A percentile compares a stretch with the other conserved stretches of the same genome.
phyloP scores from a whole-genome alignment of 441 rosid genomes.

The Croton setiger region DNA sequence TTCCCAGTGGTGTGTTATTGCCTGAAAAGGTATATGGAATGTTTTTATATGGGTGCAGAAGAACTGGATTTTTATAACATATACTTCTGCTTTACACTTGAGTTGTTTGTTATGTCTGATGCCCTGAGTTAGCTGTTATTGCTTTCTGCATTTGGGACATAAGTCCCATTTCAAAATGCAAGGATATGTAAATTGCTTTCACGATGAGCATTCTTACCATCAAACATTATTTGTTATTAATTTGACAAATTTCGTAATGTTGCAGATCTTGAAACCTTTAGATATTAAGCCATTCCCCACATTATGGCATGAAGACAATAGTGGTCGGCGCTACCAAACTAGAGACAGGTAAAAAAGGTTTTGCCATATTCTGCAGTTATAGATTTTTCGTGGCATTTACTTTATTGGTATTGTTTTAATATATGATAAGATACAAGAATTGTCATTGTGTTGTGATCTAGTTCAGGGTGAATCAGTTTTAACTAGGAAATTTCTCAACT shows the following conservation, averaged over 20 bases:
- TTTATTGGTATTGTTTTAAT: background rate
- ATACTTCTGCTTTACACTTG: background rate
- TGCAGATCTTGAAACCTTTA: slow-evolving; percentile 62
- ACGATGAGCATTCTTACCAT: background rate
- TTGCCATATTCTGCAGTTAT: background rate
- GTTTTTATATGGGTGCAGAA: slow-evolving; percentile 2
- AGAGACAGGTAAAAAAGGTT: slow-evolving; percentile 67
- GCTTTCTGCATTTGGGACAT: background rate
- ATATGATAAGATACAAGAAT: too few species aligned
- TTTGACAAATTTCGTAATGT: slow-evolving; percentile 7
- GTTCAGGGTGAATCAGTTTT: too few species aligned
- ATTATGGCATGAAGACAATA: slow-evolving; percentile 91
- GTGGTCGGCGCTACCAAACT: slow-evolving; percentile 65
- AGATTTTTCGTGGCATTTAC: background rate
- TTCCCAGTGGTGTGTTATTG: slow-evolving; percentile 59
- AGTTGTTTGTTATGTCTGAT: background rate
- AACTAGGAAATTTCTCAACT: too few species aligned
- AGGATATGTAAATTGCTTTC: background rate
- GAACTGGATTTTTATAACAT: background rate
- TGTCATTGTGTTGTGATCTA: too few species aligned
- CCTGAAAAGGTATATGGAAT: slow-evolving; percentile 66
- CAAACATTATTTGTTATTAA: background rate
- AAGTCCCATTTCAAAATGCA: slow-evolving; percentile 2
- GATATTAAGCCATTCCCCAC: slow-evolving; percentile 84
- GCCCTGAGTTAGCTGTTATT: background rate